Base-by-base conservation (phyloP, 495 filamentous ascomycete genomes). In the Hypoxylon trugodes region DNA sequence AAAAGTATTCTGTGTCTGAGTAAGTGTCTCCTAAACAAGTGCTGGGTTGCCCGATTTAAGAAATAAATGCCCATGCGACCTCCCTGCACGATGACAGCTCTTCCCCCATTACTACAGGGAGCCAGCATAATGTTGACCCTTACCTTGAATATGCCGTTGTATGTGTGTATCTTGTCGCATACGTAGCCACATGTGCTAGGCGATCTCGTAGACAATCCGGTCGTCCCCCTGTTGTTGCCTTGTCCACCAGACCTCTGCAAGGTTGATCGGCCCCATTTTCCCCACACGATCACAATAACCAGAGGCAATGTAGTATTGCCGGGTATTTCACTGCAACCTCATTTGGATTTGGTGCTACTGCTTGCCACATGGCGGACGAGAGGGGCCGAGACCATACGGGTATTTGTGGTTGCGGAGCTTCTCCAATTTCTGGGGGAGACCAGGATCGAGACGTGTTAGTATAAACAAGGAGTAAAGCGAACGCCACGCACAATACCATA, bases 291-390 rank as follows among this genome's bases (percentile, higher is more conserved):
- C 25, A 43, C 37, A 43, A 66, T 49, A 66, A 28, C 22, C 43
- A 60, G 49, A 37, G 41, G 40, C 26, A 33, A 26, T 50, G 50
- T 61, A 51, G 56, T 35, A 66, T 60, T 56, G 62, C 62, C 62
- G 62, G 56, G 4, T 55, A 45, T 30, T 60, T 32, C 36, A 30
- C 49, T 55, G 61, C 35, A 59, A 65, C 61, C 49, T 55, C 55
- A 51, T 7, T 55, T 59, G 61, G 49, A 26, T 26, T 50, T 41
- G 15, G 35, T 28, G 15, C 42, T 30, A 55, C 40, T 40, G 2
- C 24, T 25, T 15, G 33, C 15, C n/a, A 40, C 15, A 32, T 33
- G 45, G 12, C 55, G 61, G 61, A 65, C 15, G 47, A 54, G 61
- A 43, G 48, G 48, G 61, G 53, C 61, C 61, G 54, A 54, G 47